Conservation (phyloP, 371 early-diverging fungal species). For the Lichtheimia ramosa region DNA sequence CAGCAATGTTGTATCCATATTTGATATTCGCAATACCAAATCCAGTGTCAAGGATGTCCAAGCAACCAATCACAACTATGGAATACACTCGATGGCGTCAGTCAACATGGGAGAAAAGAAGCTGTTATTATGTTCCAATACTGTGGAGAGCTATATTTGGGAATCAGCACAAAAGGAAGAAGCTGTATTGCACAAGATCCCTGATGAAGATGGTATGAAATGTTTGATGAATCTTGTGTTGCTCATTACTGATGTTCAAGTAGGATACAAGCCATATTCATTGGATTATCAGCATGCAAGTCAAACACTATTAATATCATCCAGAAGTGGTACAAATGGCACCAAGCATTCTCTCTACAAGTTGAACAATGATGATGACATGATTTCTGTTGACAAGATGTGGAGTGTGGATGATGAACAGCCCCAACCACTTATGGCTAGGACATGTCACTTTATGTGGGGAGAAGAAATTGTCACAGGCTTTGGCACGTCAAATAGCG, state of each 20-base stretch:
- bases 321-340: not conserved
- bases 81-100: slow-evolving; percentile 12
- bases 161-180: slow-evolving; percentile 1
- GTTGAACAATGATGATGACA: not conserved
- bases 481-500: slow-evolving; percentile 4
- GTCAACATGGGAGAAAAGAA: not conserved
- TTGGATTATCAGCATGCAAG: slow-evolving; percentile 6
- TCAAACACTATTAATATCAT: slow-evolving; percentile 6
- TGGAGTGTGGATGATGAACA: slow-evolving; percentile 10
- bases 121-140: slow-evolving; percentile 13
- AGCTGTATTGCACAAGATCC: not conserved
- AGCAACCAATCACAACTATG: not conserved
- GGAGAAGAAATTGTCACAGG: not conserved
- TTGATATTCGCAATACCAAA: slow-evolving; percentile 40
- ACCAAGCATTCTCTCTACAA: not conserved
- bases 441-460: slow-evolving; percentile 5
- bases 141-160: slow-evolving; percentile 13
- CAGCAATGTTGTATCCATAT: slow-evolving; percentile 27
- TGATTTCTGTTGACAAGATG: not conserved
- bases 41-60: too few relatives aligned
- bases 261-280: slow-evolving; percentile 21
- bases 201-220: slow-evolving; percentile 8
- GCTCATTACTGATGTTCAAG: not conserved
- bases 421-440: slow-evolving; percentile 13
- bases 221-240: too few relatives aligned